Conservation (phyloP, 192 early-diverging fungal genomes). For the Coemansia sp. region DNA sequence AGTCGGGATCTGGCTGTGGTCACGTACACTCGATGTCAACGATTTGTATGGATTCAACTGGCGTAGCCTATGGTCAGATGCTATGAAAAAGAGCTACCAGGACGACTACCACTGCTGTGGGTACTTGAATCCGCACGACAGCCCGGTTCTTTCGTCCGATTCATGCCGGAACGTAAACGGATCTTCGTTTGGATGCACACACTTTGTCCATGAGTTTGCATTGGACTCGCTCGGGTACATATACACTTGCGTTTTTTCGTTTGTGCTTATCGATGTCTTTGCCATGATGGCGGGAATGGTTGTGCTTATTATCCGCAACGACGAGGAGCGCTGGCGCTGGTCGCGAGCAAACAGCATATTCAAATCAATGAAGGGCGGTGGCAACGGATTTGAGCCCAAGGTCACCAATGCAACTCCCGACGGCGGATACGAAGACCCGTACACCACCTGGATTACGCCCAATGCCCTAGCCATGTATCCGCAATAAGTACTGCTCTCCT, state of each 20-base stretch:
- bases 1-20: conserved; percentile 47
- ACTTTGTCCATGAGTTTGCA: conserved; percentile 37
- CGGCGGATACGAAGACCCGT: not conserved
- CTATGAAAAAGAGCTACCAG: conserved; percentile 27
- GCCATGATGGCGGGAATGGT: conserved; percentile 42
- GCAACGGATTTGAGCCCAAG: not conserved
- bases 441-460: not conserved
- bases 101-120: conserved; percentile 36
- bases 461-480: not conserved
- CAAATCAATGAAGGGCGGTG: conserved; percentile 21
- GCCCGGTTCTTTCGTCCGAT: conserved; percentile 18
- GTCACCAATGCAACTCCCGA: not conserved
- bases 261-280: conserved; percentile 39
- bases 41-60: conserved; percentile 45
- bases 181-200: conserved; percentile 33
- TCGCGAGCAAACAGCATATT: conserved; percentile 45
- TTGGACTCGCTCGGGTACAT: conserved; percentile 29
- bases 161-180: conserved; percentile 13
- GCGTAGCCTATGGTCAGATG: conserved; percentile 40
- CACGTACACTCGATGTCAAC: conserved; percentile 32
- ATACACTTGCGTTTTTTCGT: conserved; percentile 40
- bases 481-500: no score
- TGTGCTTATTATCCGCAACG: conserved; percentile 38
- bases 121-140: conserved; percentile 36
- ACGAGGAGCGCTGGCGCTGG: conserved; percentile 49